A percentile compares a stretch with the other conserved stretches of the same genome.
These are phyloP conservation scores for Termitomyces eurrhizus DNA, from an alignment of 768 basidiomycete genomes.

Conservation along the genomic window DNA sequence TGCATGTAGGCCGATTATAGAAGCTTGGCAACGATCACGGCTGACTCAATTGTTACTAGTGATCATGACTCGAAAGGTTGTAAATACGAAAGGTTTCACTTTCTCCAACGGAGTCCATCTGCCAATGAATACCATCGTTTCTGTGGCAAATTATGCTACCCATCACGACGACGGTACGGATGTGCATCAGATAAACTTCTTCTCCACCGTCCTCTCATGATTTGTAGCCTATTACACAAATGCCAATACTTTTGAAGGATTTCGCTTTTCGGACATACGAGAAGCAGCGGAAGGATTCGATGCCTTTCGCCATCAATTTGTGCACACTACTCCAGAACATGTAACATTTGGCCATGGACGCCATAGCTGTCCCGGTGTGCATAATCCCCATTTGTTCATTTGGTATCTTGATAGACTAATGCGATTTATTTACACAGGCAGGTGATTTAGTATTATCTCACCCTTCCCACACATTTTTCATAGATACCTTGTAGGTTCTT, in stretches of 20 bases:
- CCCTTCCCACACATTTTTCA: too few relatives aligned
- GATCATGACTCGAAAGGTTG: slow-evolving; percentile 9
- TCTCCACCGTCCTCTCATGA: not conserved
- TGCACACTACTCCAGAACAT: slow-evolving; percentile 4
- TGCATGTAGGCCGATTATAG: not conserved
- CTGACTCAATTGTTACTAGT: not conserved
- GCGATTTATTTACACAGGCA: not conserved
- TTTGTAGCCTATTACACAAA: not conserved
- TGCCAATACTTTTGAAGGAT: slow-evolving; percentile 5
- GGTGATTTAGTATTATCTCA: not conserved
- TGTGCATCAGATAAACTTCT: not conserved
- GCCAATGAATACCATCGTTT: slow-evolving; percentile 2
- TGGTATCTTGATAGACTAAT: too few relatives aligned
- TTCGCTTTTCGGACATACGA: slow-evolving; percentile 2
- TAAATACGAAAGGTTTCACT: slow-evolving; percentile 5
- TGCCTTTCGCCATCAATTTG: not conserved
- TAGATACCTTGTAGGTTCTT: not conserved
- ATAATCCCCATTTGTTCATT: too few relatives aligned
- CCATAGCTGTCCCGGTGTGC: slow-evolving; percentile 3
- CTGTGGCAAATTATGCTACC: slow-evolving; percentile 9
- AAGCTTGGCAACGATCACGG: too few relatives aligned
- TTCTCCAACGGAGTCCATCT: slow-evolving; percentile 8
- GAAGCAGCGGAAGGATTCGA: slow-evolving; percentile 4
- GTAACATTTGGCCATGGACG: slow-evolving; percentile 5
- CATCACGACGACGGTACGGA: slow-evolving; percentile 4